Evolutionary conservation across 1,284 basidiomycete species (phyloP).

Genomic region (Apiotrichum porosum): DNA sequence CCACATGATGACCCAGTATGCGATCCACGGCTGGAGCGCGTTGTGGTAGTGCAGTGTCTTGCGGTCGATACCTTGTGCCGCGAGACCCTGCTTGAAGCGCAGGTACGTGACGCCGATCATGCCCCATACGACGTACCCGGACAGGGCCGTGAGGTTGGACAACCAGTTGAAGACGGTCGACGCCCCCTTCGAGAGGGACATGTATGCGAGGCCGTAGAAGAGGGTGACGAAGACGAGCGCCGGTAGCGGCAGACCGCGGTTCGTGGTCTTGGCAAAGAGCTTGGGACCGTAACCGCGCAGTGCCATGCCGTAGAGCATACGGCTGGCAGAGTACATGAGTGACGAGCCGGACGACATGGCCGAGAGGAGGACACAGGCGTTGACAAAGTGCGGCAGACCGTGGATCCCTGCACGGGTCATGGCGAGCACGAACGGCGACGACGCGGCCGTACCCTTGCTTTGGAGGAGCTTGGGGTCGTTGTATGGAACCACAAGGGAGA

Average conservation of each 20-base stretch:
- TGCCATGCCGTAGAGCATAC: conserved; percentile 78
- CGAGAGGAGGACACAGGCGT: conserved; percentile 74
- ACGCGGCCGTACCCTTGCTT: conserved; percentile 57
- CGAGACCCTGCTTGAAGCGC: conserved; percentile 29
- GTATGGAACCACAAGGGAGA: conserved; percentile 68
- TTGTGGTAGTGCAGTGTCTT: conserved; percentile 12
- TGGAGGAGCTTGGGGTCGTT: conserved; percentile 58
- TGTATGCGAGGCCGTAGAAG: conserved; percentile 68
- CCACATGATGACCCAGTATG: conserved; percentile 24
- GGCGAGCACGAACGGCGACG: conserved; percentile 62
- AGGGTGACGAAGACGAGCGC: conserved; percentile 60
- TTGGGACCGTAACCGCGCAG: conserved; percentile 68
- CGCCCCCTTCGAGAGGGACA: conserved; percentile 52
- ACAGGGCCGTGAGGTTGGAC: conserved; percentile 49
- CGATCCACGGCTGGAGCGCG: conserved; percentile 20
- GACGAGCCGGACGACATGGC: conserved; percentile 82
- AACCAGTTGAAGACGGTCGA: conserved; percentile 71
- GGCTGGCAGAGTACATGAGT: conserved; percentile 73
- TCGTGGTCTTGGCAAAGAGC: conserved; percentile 55
- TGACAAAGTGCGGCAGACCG: conserved; percentile 69
- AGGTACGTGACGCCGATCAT: conserved; percentile 25
- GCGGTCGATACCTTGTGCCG: conserved; percentile 26
- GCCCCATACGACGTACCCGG: conserved; percentile 18
- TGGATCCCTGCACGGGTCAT: conserved; percentile 68
- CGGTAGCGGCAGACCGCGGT: conserved; percentile 12